phyloP scores from a whole-genome alignment of 257 asterid genomes.

The Penstemon eatonii region DNA sequence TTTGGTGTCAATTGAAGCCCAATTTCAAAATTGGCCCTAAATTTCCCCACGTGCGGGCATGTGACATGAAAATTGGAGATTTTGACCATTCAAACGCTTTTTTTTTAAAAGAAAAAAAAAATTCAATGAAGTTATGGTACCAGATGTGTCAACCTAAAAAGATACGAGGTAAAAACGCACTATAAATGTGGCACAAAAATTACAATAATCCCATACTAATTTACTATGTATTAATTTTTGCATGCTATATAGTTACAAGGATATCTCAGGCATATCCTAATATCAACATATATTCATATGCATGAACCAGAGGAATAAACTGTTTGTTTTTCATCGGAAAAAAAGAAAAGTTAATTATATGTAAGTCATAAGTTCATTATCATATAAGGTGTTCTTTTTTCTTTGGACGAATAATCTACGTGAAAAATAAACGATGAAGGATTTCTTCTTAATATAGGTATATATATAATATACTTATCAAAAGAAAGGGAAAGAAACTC shows the following conservation, averaged over 20 bases:
- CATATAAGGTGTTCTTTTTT: not conserved
- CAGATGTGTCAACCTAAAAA: too few species aligned
- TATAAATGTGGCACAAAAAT: too few species aligned
- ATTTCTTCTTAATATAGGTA: not conserved
- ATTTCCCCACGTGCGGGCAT: too few species aligned
- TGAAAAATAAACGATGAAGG: not conserved
- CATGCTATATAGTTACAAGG: constrained; percentile 14
- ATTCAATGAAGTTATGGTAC: too few species aligned
- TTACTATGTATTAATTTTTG: constrained; percentile 3
- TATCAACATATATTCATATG: not conserved
- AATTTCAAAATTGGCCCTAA: too few species aligned
- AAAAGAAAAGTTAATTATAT: not conserved
- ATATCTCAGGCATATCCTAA: constrained; percentile 51
- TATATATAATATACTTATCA: too few species aligned
- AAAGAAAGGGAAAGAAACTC: not conserved
- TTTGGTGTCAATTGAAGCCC: too few species aligned
- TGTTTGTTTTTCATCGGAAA: constrained; percentile 19
- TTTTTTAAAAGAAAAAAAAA: too few species aligned
- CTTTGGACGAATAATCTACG: too few species aligned
- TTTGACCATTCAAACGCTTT: too few species aligned
- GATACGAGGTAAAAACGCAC: too few species aligned
- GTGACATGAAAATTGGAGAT: too few species aligned
- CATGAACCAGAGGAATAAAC: constrained; percentile 28
- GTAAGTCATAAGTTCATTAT: not conserved
- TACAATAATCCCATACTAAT: constrained; percentile 21